Conservation (phyloP, 768 basidiomycete species). For the Pleurotus salmoneostramineus region DNA sequence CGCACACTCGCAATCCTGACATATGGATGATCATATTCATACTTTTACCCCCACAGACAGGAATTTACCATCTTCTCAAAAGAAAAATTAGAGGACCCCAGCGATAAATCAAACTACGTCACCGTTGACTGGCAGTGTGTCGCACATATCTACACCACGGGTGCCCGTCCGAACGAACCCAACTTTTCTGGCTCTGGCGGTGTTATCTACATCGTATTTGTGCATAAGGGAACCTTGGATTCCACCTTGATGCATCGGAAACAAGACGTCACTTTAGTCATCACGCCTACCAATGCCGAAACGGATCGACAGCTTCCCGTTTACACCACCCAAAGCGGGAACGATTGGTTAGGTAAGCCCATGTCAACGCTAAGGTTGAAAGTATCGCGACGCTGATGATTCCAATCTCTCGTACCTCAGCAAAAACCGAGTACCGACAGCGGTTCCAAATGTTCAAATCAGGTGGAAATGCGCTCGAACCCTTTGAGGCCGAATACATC, state of each 20-base stretch:
- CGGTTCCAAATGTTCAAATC: neutral
- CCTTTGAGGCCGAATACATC: neutral
- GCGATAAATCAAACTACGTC: neutral
- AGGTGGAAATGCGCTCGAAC: neutral
- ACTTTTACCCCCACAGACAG: neutral
- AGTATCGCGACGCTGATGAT: too few species aligned
- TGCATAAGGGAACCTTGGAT: neutral
- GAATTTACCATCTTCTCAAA: neutral
- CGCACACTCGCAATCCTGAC: neutral
- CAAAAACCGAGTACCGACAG: neutral
- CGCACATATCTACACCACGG: neutral
- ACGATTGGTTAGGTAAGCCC: neutral
- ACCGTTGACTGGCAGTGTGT: neutral
- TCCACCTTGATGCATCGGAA: neutral
- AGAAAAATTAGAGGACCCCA: neutral
- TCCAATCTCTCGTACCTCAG: neutral
- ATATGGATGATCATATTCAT: neutral
- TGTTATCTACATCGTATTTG: neutral
- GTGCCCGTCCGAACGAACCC: neutral
- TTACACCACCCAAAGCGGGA: neutral
- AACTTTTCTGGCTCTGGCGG: neutral
- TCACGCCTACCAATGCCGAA: neutral
- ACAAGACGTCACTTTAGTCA: neutral
- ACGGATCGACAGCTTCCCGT: neutral
- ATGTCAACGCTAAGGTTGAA: too few species aligned